Evolutionary conservation across 2,329 filamentous ascomycete species (phyloP), one percentile per base, ranked within the genome.

Genomic region (Leptographium wingfieldii): DNA sequence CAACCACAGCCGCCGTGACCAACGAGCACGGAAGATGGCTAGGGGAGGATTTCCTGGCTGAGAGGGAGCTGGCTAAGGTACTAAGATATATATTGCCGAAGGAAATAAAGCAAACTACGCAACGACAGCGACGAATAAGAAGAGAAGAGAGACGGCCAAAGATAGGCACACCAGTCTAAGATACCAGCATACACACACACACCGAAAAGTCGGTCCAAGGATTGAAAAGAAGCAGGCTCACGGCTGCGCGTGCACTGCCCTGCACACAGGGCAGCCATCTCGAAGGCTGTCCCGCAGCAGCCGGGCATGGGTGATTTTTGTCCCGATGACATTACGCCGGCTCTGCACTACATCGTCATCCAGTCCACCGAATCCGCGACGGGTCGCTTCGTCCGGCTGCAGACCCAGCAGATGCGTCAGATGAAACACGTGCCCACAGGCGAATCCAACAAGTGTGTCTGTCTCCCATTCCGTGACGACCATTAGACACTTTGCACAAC

Each of bases 221-320:
- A 35, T 2, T 35, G 11, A 53, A n/a, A 53, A 14, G 38, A 40
- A 40, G 14, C 51, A 14, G 19, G 27, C 25, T 55, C 33, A 55
- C 16, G 53, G 22, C 53, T 14, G 53, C 19, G 9, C 7, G 6
- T 12, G 43, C 29, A 7, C 49, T 11, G 5, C 11, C n/a, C 33
- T 46, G 38, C 84, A 87, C 22, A 85, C 74, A 0, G 84, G 82
- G 72, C 86, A 89, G 0, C 85, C 86, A 10, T 78, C 80, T 54
- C 77, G 74, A 43, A 92, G 78, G 62, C 83, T 83, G 67, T 92
- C 87, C 65, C 85, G 80, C 62, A 96, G 73, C 59, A 96, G 70
- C 64, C 90, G 81, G 48, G 92, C 91, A 69, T 90, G 89, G 64
- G 88, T 94, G 33, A 96, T 90, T 73, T 96, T 96, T 35, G 86